phyloP scores from a whole-genome alignment of 176 grass and related monocot species.

The Saccharum spontaneum region DNA sequence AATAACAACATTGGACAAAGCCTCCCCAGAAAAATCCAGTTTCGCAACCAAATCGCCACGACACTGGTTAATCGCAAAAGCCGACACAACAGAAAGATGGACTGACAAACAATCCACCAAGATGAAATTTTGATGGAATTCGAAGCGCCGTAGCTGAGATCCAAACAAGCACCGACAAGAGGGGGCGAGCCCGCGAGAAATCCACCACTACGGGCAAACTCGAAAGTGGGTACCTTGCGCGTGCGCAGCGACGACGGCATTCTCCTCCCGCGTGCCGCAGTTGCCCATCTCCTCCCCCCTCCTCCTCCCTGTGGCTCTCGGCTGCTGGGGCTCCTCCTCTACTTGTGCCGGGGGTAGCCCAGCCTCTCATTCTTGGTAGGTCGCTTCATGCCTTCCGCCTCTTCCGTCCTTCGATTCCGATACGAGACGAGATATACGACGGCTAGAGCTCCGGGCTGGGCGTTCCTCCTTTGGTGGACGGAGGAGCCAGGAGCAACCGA shows the following conservation, averaged over 20 bases:
- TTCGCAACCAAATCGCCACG: background rate
- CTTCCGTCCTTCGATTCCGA: background rate
- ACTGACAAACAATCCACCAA: background rate
- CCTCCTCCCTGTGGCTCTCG: background rate
- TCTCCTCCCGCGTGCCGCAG: slow-evolving; percentile 97
- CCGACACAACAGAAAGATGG: background rate
- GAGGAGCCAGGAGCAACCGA: background rate
- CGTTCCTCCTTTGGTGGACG: background rate
- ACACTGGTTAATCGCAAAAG: background rate
- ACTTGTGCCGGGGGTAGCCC: slow-evolving; percentile 9
- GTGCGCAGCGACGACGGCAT: slow-evolving; percentile 94
- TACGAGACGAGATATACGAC: background rate
- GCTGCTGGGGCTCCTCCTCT: background rate
- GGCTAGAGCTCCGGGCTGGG: background rate
- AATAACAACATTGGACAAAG: background rate
- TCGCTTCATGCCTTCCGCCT: slow-evolving; percentile 10
- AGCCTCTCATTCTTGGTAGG: slow-evolving; percentile 64
- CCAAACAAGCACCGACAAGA: slow-evolving; percentile 22
- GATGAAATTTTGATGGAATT: slow-evolving; percentile 34
- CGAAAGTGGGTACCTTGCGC: slow-evolving; percentile 61
- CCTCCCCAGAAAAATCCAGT: background rate
- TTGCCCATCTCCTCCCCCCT: slow-evolving; percentile 65
- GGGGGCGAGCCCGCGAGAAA: background rate
- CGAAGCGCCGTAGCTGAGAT: slow-evolving; percentile 10
- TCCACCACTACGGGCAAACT: background rate